Evolutionary conservation across 352 stramenopile genomes (phyloP).

Genomic region (Globisporangium emineosum): DNA sequence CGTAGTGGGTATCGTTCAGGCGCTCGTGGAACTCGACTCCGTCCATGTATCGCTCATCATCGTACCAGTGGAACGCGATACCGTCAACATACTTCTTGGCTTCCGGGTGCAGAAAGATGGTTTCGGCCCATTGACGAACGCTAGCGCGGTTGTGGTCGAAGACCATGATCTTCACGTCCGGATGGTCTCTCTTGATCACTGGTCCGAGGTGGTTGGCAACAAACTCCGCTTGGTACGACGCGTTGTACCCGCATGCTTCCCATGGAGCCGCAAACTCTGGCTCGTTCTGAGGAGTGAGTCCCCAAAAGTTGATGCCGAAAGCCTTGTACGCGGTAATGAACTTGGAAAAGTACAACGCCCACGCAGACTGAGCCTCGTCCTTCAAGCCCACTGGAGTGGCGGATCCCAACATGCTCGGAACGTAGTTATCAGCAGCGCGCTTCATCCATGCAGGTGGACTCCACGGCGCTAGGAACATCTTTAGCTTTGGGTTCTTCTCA

Average conservation of each 20-base stretch:
- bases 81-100: conserved; percentile 82
- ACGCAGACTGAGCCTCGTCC: conserved; percentile 54
- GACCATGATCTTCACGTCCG: conserved; percentile 88
- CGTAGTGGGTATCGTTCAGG: conserved; percentile 70
- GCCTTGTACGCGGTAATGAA: conserved; percentile 91
- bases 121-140: conserved; percentile 65
- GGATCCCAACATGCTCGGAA: conserved; percentile 64
- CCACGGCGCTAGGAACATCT: conserved; percentile 88
- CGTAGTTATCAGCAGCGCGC: conserved; percentile 36
- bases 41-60: conserved; percentile 60
- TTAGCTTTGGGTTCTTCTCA: conserved; percentile 60
- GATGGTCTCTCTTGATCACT: conserved; percentile 78
- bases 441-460: conserved; percentile 89
- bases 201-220: conserved; percentile 85
- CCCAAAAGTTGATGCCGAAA: conserved; percentile 83
- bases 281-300: conserved; percentile 90
- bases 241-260: conserved; percentile 65
- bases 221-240: conserved; percentile 67
- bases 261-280: conserved; percentile 72
- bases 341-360: conserved; percentile 91
- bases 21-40: conserved; percentile 67
- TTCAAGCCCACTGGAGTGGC: conserved; percentile 46
- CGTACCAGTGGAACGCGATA: conserved; percentile 91
- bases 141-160: conserved; percentile 90
- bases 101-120: conserved; percentile 63